phyloP scores from a whole-genome alignment of 371 early-diverging fungal genomes.

The Mortierella sp. region DNA sequence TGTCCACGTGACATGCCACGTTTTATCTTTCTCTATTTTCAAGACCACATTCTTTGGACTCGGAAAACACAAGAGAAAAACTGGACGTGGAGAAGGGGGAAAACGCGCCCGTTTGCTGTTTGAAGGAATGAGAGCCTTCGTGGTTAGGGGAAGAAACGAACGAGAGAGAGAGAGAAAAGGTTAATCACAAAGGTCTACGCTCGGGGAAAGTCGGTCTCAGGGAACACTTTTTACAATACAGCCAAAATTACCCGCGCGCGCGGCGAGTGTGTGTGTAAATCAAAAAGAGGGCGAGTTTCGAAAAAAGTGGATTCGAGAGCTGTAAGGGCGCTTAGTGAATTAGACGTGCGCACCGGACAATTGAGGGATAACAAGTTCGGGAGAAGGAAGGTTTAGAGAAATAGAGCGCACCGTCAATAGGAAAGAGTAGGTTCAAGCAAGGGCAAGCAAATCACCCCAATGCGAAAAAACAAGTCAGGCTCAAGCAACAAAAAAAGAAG shows the following conservation, averaged over 20 bases:
- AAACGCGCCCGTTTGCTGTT: background rate
- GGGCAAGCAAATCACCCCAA: no score
- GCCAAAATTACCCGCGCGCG: slow-evolving; percentile 11
- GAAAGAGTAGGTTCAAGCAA: slow-evolving; percentile 7
- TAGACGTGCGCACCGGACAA: slow-evolving; percentile 11
- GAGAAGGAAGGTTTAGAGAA: background rate
- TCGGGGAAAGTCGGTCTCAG: slow-evolving; percentile 17
- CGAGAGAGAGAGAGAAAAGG: background rate
- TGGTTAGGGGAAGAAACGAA: background rate
- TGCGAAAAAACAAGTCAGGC: no score
- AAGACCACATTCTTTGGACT: no score
- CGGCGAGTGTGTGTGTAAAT: background rate
- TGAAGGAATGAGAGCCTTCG: background rate
- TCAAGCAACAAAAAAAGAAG: no score
- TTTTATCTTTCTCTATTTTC: background rate
- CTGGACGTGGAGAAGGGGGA: background rate
- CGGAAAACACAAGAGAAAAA: background rate
- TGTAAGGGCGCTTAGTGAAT: background rate
- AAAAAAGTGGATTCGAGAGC: slow-evolving; percentile 3
- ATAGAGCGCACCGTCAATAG: background rate
- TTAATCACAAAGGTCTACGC: background rate
- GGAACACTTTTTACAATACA: background rate
- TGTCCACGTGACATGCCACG: background rate
- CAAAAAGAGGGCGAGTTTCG: background rate
- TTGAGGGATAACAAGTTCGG: background rate